Conservation (phyloP, 352 stramenopile genomes). For the Globisporangium polare region DNA sequence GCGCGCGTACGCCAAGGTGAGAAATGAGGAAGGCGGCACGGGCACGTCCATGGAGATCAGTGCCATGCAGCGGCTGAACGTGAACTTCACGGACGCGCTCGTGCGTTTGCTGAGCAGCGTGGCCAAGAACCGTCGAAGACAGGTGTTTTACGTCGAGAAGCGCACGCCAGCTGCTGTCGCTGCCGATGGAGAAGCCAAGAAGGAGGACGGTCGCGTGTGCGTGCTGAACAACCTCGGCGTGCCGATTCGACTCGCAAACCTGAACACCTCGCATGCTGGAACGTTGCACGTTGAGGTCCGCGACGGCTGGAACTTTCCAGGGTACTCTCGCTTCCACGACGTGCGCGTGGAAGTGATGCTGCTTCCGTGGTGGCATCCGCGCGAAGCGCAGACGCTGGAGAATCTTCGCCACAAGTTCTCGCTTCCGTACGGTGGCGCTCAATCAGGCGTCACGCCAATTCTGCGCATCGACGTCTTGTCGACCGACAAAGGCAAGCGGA, state of each 20-base stretch:
- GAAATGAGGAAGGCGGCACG: conserved; percentile 43
- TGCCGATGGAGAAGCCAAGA: conserved; percentile 76
- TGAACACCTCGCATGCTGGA: conserved; percentile 82
- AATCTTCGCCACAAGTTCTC: conserved; percentile 80
- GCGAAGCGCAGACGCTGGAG: conserved; percentile 62
- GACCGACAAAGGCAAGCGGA: conserved; percentile 64
- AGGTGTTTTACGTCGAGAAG: conserved; percentile 72
- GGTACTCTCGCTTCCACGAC: conserved; percentile 83
- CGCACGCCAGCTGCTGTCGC: conserved; percentile 71
- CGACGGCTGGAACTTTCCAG: conserved; percentile 82
- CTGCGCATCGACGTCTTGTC: conserved; percentile 72
- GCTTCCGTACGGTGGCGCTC: conserved; percentile 76
- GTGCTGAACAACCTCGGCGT: conserved; percentile 88
- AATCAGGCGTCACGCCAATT: conserved; percentile 85
- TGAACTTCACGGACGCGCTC: conserved; percentile 84
- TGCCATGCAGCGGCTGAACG: conserved; percentile 79
- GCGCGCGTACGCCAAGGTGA: conserved; percentile 65
- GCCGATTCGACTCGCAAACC: conserved; percentile 82
- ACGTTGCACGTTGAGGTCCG: conserved; percentile 78
- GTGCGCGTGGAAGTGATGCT: conserved; percentile 80
- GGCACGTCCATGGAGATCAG: conserved; percentile 76
- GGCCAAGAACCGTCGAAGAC: conserved; percentile 65
- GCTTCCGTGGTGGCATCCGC: conserved; percentile 83
- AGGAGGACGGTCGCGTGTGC: conserved; percentile 79
- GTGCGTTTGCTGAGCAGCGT: conserved; percentile 79